Evolutionary conservation across 228 moss, liverwort and hornwort species (phyloP).

Genomic region (Sphagnum magellanicum): DNA sequence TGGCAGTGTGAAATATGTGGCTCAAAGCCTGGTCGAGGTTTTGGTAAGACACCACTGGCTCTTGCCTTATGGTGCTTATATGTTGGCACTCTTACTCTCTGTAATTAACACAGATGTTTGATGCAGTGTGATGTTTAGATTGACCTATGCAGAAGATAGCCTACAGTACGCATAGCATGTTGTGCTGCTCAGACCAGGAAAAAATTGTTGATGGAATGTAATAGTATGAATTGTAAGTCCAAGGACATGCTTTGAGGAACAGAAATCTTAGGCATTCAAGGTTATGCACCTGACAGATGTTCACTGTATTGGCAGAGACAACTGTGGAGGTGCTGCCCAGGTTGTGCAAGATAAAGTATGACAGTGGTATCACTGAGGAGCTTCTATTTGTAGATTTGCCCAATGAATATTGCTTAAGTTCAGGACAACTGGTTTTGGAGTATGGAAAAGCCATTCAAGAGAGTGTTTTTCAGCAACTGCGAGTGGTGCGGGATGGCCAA

Average conservation of each 20-base stretch:
- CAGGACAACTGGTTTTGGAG: slow-evolving; percentile 89
- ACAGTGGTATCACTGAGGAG: slow-evolving; percentile 95
- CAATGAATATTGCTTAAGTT: slow-evolving; percentile 79
- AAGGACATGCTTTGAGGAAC: neutral
- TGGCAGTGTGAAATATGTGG: slow-evolving; percentile 99
- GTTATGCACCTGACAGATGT: neutral
- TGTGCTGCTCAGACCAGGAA: no score
- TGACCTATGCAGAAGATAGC: no score
- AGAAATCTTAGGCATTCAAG: neutral
- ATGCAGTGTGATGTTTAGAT: no score
- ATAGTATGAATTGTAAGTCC: no score
- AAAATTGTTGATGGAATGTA: no score
- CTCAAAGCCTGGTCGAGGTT: slow-evolving; percentile 93
- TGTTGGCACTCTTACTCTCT: no score
- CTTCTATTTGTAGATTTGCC: slow-evolving; percentile 90
- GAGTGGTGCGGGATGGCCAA: slow-evolving; percentile 94
- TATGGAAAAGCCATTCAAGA: slow-evolving; percentile 97
- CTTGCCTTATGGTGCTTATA: no score
- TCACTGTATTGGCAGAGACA: slow-evolving; percentile 49
- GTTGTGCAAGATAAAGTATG: slow-evolving; percentile 96
- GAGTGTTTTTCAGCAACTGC: slow-evolving; percentile 91
- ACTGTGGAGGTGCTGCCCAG: slow-evolving; percentile 96
- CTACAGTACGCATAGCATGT: no score
- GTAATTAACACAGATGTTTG: no score
- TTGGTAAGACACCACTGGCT: slow-evolving; percentile 50